Percentiles rank a stretch among this genome's conserved stretches.
phyloP scores from a whole-genome alignment of 2,329 filamentous ascomycete genomes.

The Colletotrichum coccodes region DNA sequence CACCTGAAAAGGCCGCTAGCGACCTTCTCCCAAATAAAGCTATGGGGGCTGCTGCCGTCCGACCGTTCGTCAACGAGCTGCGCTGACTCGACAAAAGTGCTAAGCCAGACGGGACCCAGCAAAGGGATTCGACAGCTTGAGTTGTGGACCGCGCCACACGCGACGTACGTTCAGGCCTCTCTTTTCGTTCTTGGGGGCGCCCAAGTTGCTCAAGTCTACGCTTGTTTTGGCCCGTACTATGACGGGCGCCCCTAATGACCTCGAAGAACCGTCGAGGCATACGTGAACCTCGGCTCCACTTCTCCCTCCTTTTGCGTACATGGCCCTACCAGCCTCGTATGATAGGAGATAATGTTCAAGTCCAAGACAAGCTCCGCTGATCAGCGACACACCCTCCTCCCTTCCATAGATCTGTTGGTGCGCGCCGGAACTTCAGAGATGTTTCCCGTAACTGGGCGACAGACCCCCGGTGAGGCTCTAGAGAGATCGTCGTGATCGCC shows the following conservation, averaged over 20 bases:
- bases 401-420: too few species aligned
- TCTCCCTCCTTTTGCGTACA: too few species aligned
- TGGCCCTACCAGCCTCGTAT: neutral
- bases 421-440: neutral
- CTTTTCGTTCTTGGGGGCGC: neutral
- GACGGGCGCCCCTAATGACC: neutral
- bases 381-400: too few species aligned
- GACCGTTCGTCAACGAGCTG: slow-evolving; percentile 8
- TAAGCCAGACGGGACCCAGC: neutral
- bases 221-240: neutral
- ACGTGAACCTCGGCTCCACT: too few species aligned
- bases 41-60: neutral
- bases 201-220: neutral
- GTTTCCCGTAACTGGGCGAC: neutral
- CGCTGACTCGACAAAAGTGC: neutral
- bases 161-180: neutral
- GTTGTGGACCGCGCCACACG: neutral
- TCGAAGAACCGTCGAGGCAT: neutral
- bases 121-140: neutral
- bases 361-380: neutral
- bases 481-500: neutral
- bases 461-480: too few species aligned
- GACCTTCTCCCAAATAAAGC: neutral
- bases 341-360: neutral
- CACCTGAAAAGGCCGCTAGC: slow-evolving; percentile 18